Percentiles rank a stretch among this genome's conserved stretches.
Conservation (phyloP, 495 filamentous ascomycete genomes). For the Cetradonia linearis region DNA sequence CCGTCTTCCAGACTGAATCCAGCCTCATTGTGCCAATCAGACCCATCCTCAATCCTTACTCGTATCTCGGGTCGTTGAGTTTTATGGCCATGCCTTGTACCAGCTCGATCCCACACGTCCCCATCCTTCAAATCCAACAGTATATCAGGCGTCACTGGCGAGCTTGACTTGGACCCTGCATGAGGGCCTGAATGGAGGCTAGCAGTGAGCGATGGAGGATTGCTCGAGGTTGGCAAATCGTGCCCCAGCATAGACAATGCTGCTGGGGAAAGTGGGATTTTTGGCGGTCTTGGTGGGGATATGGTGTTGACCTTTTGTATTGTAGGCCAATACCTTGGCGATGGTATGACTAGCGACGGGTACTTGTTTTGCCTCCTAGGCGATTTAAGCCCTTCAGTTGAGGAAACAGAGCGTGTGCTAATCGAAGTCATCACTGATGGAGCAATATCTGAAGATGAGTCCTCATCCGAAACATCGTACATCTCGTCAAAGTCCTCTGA, state of each 20-base stretch:
- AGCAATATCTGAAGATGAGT: constrained; percentile 40
- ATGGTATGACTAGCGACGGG: constrained; percentile 66
- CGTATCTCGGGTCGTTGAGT: constrained; percentile 8
- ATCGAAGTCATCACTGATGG: constrained; percentile 32
- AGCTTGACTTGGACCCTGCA: constrained; percentile 51
- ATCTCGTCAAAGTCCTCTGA: constrained; percentile 69
- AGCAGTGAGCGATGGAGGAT: constrained; percentile 79
- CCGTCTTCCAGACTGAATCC: constrained; percentile 16
- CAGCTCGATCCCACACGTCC: constrained; percentile 33
- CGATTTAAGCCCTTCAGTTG: constrained; percentile 34
- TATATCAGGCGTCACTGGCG: constrained; percentile 69
- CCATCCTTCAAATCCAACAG: constrained; percentile 43
- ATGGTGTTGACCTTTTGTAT: constrained; percentile 45
- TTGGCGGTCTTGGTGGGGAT: constrained; percentile 61
- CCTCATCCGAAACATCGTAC: constrained; percentile 72
- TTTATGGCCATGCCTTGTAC: constrained; percentile 6
- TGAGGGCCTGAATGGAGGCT: constrained; percentile 79
- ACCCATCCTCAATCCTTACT: constrained; percentile 14
- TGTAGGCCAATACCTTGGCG: constrained; percentile 46
- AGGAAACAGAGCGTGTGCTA: constrained; percentile 33
- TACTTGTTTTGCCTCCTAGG: constrained; percentile 40
- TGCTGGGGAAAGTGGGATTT: constrained; percentile 68
- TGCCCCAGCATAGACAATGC: constrained; percentile 56
- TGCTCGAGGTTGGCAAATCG: constrained; percentile 61
- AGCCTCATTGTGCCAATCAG: constrained; percentile 10